Base-by-base conservation (phyloP, 345 rosid species). In the Turnera subulata region DNA sequence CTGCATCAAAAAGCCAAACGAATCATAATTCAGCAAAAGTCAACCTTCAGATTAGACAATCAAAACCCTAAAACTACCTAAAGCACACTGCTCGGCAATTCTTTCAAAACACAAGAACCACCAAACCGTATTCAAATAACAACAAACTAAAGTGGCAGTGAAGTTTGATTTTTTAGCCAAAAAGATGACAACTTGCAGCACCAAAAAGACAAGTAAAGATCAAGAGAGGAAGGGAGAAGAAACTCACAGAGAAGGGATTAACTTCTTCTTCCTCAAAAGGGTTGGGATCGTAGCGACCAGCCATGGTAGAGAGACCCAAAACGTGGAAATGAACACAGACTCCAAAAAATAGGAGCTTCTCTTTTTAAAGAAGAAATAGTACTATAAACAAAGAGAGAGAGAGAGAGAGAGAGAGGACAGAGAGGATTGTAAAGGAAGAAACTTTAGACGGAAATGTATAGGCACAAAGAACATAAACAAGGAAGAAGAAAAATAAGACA, bases 201-300 rank as follows among this genome's bases (percentile, higher is more conserved):
- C 35, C 35, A 4, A 29, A 42, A 66, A 26, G 25, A 14, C 19
- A 48, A 33, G 10, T 17, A 17, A 53, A 56, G 16, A 23, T 24
- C 43, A 47, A 46, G 12, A 18, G 6, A 16, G 29, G n/a, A 56
- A 19, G 24, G 5, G 68, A 1, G 17, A 11, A 40, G 49, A 59
- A 58, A 72, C 94, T 75, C 56, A 93, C 99, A 10, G 94, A 68
- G 76, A 93, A 93, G 64, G 99, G 99, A 72, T 93, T 93, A 58
- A 89, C 97, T 47, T 87, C 84, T 33, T 89, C 99, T 42, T 86
- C 97, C 25, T 80, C 99, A 62, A 89, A 93, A 0, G 98, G 97
- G 46, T 92, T 90, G 43, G 69, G 76, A 62, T 91, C 96, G 73
- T 77, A 84, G 35, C 92, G 89, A 61, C 86, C 80, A 61, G 95